Conservation (phyloP, 352 stramenopile genomes). For the Peronosclerospora sorghi region DNA sequence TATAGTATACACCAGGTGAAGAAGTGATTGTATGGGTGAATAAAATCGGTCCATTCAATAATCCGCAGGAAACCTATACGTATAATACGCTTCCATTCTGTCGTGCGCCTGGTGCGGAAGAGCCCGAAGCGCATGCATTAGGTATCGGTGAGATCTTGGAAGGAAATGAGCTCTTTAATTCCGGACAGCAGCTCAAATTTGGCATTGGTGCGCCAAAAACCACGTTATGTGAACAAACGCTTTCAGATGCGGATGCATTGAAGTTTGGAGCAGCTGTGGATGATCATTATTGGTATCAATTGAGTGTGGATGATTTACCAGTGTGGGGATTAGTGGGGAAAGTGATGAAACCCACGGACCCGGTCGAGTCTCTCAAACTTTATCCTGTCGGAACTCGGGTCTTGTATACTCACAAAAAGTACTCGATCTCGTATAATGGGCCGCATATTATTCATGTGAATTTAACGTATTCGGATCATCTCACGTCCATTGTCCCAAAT, state of each 20-base stretch:
- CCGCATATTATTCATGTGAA: constrained; percentile 97
- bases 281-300: constrained; percentile 98
- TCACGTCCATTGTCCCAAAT: constrained; percentile 77
- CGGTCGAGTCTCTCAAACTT: constrained; percentile 71
- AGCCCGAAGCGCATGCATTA: constrained; percentile 74
- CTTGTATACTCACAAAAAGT: constrained; percentile 96
- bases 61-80: constrained; percentile 98
- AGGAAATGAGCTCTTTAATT: constrained; percentile 91
- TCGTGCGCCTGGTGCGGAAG: constrained; percentile 75
- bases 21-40: constrained; percentile 93
- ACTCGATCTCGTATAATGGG: constrained; percentile 95
- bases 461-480: constrained; percentile 89
- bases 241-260: constrained; percentile 59
- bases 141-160: constrained; percentile 94
- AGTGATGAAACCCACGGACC: constrained; percentile 86
- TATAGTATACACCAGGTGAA: constrained; percentile 59
- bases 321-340: constrained; percentile 98
- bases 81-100: constrained; percentile 99
- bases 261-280: constrained; percentile 80
- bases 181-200: constrained; percentile 79
- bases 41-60: constrained; percentile 96
- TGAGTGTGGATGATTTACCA: constrained; percentile 97
- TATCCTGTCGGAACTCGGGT: constrained; percentile 68
- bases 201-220: constrained; percentile 48
- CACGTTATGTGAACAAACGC: constrained; percentile 64